Evolutionary conservation across 73 alveolate species (phyloP), one percentile per base, ranked within the genome.

Genomic region (Stentor coeruleus): DNA sequence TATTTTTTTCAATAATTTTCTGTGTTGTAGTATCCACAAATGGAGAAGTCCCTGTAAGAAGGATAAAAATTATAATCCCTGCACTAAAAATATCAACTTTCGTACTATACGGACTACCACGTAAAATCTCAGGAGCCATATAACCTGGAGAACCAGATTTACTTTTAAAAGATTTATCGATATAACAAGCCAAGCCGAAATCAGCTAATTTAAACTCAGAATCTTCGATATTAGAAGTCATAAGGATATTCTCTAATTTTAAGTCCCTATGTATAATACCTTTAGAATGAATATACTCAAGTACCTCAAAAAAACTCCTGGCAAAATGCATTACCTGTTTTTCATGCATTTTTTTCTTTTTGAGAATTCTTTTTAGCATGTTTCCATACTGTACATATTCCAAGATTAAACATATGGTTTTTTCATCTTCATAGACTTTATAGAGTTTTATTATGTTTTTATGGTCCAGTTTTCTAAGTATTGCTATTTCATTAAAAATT

Each of bases 81-180:
- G 89, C 82, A 41, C 94, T 86, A 92, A 94, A 93, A 40, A 87
- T 88, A 81, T 93, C 98, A 77, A 90, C 87, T 38, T 86, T 88
- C 37, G 88, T 87, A 58, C 92, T 90, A 83, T 93, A 93, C 3
- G 95, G 95, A 59, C 66, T 77, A 49, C 91, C 84, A 37, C 77
- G 74, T 41, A 93, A 77, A 80, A 93, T 86, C 84, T 93, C 98
- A 15, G 98, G 98, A 37, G 98, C 96, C 11, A 92, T 93, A 74
- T 93, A 93, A 3, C 96, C 93, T 66, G 95, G 94, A n/a, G 97
- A 90, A 0, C 98, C 98, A 77, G 90, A 88, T 3, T 39, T 75
- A 20, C 35, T 75, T 40, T 1, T 15, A 1, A 20, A 20, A 1
- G n/a, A 20, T 40, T 66, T 31, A 66, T 66, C 37, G 11, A 66